Evolutionary conservation across 1,284 basidiomycete species (phyloP).

Genomic region (Apiotrichum brassicae): DNA sequence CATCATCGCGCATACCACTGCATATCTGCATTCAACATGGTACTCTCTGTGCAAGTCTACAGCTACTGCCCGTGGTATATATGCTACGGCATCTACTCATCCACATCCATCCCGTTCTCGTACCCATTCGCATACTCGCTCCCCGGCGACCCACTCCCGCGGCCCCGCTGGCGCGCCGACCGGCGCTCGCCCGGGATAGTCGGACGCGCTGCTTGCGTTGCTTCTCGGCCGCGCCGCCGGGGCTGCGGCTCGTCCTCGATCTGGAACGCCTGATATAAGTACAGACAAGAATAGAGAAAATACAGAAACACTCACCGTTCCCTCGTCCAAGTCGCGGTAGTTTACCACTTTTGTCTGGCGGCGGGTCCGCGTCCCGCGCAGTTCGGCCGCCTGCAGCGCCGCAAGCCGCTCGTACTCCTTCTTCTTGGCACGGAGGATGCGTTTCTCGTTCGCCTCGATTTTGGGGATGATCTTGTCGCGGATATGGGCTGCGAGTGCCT

Average conservation of each 20-base stretch:
- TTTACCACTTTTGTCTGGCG: conserved; percentile 33
- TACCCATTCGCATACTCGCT: not conserved
- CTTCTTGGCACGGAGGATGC: conserved; percentile 1
- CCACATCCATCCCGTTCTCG: not conserved
- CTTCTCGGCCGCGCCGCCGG: conserved; percentile 3
- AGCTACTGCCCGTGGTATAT: too few species aligned
- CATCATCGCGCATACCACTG: too few species aligned
- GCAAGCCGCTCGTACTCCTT: conserved; percentile 6
- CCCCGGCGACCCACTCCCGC: too few species aligned
- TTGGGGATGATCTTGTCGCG: conserved; percentile 30
- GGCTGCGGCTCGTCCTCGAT: conserved; percentile 11
- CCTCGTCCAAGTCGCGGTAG: conserved; percentile 30
- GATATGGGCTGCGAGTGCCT: conserved; percentile 25
- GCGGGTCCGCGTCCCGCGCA: conserved; percentile 36
- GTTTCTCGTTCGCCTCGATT: conserved; percentile 27
- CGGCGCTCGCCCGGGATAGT: conserved; percentile 38
- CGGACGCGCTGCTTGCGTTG: conserved; percentile 10
- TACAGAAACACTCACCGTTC: conserved; percentile 6
- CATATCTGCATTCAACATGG: too few species aligned
- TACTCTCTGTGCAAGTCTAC: too few species aligned
- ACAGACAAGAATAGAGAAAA: too few species aligned
- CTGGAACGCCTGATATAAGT: too few species aligned
- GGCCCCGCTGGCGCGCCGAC: conserved; percentile 22
- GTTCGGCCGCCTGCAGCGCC: conserved; percentile 26
- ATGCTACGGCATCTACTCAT: conserved; percentile 2